Base-by-base conservation (phyloP, 352 stramenopile species). In the Pythium guiyangense region DNA sequence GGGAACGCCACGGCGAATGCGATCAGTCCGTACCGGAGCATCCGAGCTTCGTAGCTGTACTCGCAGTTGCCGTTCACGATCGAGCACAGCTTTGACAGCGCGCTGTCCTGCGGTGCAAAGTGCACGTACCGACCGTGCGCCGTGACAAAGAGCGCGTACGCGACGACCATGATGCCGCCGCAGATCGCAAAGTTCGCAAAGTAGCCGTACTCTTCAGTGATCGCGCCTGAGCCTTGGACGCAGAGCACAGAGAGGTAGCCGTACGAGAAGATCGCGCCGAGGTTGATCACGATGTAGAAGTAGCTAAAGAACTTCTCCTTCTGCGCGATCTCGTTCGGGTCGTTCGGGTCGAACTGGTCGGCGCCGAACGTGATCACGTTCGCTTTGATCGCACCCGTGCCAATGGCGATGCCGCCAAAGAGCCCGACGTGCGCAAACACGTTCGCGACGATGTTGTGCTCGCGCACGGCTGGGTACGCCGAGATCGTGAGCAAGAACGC, bases 231-330 rank as follows among this genome's bases (percentile, higher is more conserved):
- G 17, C 90, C 90, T 65, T 96, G 73, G 6, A 97, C 86, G 59
- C 84, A 97, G 0, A 97, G 72, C 40, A 95, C 80, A 12, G 86
- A 93, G 2, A 97, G 65, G 53, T 97, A 92, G 9, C 84, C 88
- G 70, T 96, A 97, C 44, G 87, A 94, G 52, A 97, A 89, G 58
- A 96, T 83, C 20, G 90, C 87, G 53, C 90, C 90, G 47, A 96
- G 67, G 63, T 97, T 97, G 60, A 97, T 93, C 44, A 90, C 79
- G 59, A 88, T 91, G 74, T 97, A 96, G 68, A 97, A 97, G 59
- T 91, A 97, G 62, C 73, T 89, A 69, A 97, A 97, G 53, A 96
- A 97, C 27, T 81, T 79, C 34, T 89, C 70, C 54, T 91, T 92
- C 67, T 93, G 83, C 22, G 66, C 76, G 12, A 80, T 67, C 58